Evolutionary conservation across 2,329 filamentous ascomycete species (phyloP), one percentile per base, ranked within the genome.

Genomic region (Fusarium duplospermum): DNA sequence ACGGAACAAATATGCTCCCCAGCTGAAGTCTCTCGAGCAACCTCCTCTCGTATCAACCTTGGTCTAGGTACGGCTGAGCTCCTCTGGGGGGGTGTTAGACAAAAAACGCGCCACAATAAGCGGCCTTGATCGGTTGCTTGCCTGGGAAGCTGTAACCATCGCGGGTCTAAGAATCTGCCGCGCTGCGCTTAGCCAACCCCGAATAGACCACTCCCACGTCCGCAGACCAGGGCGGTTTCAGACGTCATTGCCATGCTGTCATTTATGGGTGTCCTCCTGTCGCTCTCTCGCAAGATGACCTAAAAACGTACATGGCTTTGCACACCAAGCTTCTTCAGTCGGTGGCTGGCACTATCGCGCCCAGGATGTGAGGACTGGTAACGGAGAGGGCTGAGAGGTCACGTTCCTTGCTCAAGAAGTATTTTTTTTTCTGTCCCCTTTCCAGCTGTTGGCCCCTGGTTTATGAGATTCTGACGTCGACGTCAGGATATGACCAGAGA

Each of bases 291-390:
- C 42, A n/a, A 42, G 57, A 40, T 60, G 57, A 31, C 57, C 38
- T 22, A 50, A 60, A 60, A 45, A 60, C 57, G 57, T 31, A 45
- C 36, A 60, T 45, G 57, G 57, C 38, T 29, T 60, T 60, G 38
- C 57, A 31, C 57, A 31, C 57, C 57, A 60, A 45, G 24, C 38
- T 42, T 38, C 57, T 60, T 60, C 36, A 42, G 57, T 38, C 27
- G 18, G 36, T 45, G 57, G 38, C 36, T 60, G 36, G 22, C 24
- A 59, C 35, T 40, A 59, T 16, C n/a, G 24, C 5, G 20, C 31
- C 36, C 27, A 45, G 57, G 57, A 45, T 60, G 27, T n/a, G 13
- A 40, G 35, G 54, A 10, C 16, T 8, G 35, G 54, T 33, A 40
- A 29, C 22, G 24, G 22, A 45, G 57, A 40, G 18, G 40, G 36